Evolutionary conservation across 2,329 filamentous ascomycete species (phyloP).

Genomic region (Pseudomassariella vexata): DNA sequence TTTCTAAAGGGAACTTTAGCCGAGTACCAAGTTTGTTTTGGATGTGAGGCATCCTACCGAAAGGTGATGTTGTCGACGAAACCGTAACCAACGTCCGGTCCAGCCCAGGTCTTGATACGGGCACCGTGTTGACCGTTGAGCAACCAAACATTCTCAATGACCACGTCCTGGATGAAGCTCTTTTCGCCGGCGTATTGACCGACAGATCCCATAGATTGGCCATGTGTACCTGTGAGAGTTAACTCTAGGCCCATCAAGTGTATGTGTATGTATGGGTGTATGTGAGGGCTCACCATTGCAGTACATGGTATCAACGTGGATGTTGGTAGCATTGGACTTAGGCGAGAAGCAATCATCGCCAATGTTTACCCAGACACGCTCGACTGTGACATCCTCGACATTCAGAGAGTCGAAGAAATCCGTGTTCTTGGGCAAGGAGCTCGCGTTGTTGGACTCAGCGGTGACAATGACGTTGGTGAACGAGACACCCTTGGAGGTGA

Average conservation of each 20-base stretch:
- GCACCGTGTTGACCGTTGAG: slow-evolving; percentile 47
- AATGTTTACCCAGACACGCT: slow-evolving; percentile 44
- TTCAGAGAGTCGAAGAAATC: slow-evolving; percentile 59
- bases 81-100: slow-evolving; percentile 50
- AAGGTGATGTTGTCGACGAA: slow-evolving; percentile 59
- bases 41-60: slow-evolving; percentile 9
- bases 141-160: slow-evolving; percentile 54
- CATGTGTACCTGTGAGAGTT: slow-evolving; percentile 35
- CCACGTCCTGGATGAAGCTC: slow-evolving; percentile 50
- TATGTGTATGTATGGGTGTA: too few species aligned
- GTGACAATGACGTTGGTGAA: slow-evolving; percentile 50
- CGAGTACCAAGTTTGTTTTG: slow-evolving; percentile 10
- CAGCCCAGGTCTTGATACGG: slow-evolving; percentile 57
- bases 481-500: slow-evolving; percentile 47
- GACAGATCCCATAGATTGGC: slow-evolving; percentile 52
- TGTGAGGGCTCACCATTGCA: slow-evolving; percentile 40
- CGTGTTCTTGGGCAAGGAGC: slow-evolving; percentile 50
- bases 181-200: slow-evolving; percentile 50
- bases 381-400: slow-evolving; percentile 45
- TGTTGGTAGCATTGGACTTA: slow-evolving; percentile 52
- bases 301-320: slow-evolving; percentile 54
- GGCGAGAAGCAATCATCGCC: slow-evolving; percentile 58
- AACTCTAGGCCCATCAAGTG: too few species aligned
- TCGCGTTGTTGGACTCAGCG: slow-evolving; percentile 39
- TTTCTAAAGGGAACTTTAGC: too few species aligned